A percentile compares a stretch with the other conserved stretches of the same genome.
Conservation (phyloP, 345 rosid genomes). For the Anacardium occidentale region DNA sequence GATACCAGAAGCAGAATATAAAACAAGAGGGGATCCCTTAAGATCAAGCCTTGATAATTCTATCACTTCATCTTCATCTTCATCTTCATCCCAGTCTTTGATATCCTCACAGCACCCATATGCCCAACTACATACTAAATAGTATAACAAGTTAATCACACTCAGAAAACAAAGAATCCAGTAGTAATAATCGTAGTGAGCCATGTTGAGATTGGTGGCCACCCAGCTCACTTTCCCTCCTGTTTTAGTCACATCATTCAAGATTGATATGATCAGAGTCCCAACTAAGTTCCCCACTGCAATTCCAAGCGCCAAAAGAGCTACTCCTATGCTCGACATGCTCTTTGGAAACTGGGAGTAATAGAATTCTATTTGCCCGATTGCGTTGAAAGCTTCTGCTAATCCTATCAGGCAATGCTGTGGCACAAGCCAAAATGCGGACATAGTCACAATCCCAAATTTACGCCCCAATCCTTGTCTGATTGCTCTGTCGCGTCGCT, state of each 20-base stretch:
- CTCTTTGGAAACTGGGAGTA: slow-evolving; percentile 54
- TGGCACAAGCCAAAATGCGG: slow-evolving; percentile 48
- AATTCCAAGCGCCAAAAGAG: slow-evolving; percentile 34
- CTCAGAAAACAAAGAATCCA: slow-evolving; percentile 43
- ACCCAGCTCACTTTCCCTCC: slow-evolving; percentile 44
- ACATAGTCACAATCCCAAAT: slow-evolving; percentile 24
- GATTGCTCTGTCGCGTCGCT: slow-evolving; percentile 31
- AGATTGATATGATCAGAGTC: slow-evolving; percentile 30
- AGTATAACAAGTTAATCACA: slow-evolving; percentile 41
- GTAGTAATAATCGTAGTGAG: slow-evolving; percentile 53
- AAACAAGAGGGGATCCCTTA: background rate
- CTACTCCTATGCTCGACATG: slow-evolving; percentile 50
- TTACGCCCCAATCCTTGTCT: slow-evolving; percentile 26
- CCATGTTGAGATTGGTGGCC: slow-evolving; percentile 37
- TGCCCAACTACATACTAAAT: slow-evolving; percentile 35
- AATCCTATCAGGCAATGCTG: slow-evolving; percentile 43
- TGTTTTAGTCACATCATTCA: slow-evolving; percentile 20
- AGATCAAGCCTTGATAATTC: slow-evolving; percentile 3
- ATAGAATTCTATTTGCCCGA: slow-evolving; percentile 55
- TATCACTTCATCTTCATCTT: slow-evolving; percentile 5
- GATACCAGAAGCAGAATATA: no score
- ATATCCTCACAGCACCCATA: slow-evolving; percentile 34
- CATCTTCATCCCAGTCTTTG: slow-evolving; percentile 35
- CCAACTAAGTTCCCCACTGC: slow-evolving; percentile 41
- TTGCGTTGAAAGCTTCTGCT: slow-evolving; percentile 46